Base-by-base conservation (phyloP, 164 flowering plant genomes). In the Santalum album region DNA sequence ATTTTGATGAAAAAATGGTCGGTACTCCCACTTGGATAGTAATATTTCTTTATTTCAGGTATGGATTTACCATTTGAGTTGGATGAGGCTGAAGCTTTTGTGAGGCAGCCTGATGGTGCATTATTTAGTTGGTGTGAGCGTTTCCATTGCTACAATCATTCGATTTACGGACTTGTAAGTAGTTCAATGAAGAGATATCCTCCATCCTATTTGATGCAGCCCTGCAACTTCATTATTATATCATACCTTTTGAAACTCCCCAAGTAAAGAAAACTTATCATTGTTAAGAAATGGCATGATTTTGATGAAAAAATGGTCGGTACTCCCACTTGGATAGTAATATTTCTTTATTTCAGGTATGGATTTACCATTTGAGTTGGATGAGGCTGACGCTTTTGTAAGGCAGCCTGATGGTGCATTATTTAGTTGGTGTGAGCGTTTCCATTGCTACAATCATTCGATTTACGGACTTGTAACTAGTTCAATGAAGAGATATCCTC, bases 121-220 rank as follows among this genome's bases (percentile, higher is more conserved):
- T 70, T 92, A 69, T 92, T 92, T 69, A 92, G 87, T 67, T 92
- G 98, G 98, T 77, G 77, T 60, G 98, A 92, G 69, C 86, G 98
- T 45, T 84, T 69, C 49, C 79, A 56, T 43, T 88, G 96, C 75
- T 88, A 79, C 72, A 65, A 57, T 22, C 84, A 84, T 63, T 66
- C 89, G 59, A 66, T 92, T 27, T 72, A 89, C 64, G 91, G 83
- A 58, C 78, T 83, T 71, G 98, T 91, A 64, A 77, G 98, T 78
- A 22, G 25, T 51, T 19, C 25, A 18, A 42, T 15, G 16, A 38
- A 29, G 14, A 9, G 14, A 14, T 9, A 38, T 9, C 14, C 14
- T 38, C 17, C 4, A 38, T 38, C 17, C 43, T 17, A 12, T 11
- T 10, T 39, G 16, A 39, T 39, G 17, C 17, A 17, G 43, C n/a